These are phyloP conservation scores for Haplosporangium sp. DNA, from an alignment of 371 early-diverging fungal species.

Conservation along the genomic window DNA sequence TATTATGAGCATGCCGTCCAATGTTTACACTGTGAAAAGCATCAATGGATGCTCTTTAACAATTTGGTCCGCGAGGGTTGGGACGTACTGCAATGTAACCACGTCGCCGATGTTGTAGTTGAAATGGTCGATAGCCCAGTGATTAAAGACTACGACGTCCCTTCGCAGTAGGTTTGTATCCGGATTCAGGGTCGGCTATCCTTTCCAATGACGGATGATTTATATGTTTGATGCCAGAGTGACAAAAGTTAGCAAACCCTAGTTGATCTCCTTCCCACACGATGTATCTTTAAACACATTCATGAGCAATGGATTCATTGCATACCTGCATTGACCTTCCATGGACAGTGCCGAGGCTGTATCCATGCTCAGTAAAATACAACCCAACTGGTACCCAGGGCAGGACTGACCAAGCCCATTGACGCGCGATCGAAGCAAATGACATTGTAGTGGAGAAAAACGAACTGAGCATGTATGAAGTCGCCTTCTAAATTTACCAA, in stretches of 20 bases:
- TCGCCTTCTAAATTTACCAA: no score
- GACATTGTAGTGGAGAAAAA: slow-evolving; percentile 13
- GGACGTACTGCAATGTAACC: slow-evolving; percentile 76
- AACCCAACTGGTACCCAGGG: slow-evolving; percentile 72
- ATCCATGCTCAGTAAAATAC: slow-evolving; percentile 71
- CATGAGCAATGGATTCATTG: neutral
- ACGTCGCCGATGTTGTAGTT: slow-evolving; percentile 81
- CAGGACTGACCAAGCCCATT: slow-evolving; percentile 19
- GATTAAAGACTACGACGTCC: slow-evolving; percentile 85
- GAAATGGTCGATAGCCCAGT: slow-evolving; percentile 64
- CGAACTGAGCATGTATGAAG: neutral
- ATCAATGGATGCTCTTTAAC: neutral
- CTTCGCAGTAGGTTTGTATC: slow-evolving; percentile 75
- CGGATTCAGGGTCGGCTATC: slow-evolving; percentile 89
- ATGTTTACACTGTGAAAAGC: no score
- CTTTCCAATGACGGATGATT: no score
- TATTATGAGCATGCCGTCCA: neutral
- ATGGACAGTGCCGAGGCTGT: slow-evolving; percentile 66
- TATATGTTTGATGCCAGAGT: no score
- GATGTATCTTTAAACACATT: no score
- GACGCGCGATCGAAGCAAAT: slow-evolving; percentile 17
- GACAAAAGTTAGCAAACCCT: no score
- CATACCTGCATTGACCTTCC: slow-evolving; percentile 82
- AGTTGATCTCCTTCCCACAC: no score
- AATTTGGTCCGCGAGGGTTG: neutral